phyloP scores from a whole-genome alignment of 768 basidiomycete genomes.

The Hygrophoropsis aurantiaca region DNA sequence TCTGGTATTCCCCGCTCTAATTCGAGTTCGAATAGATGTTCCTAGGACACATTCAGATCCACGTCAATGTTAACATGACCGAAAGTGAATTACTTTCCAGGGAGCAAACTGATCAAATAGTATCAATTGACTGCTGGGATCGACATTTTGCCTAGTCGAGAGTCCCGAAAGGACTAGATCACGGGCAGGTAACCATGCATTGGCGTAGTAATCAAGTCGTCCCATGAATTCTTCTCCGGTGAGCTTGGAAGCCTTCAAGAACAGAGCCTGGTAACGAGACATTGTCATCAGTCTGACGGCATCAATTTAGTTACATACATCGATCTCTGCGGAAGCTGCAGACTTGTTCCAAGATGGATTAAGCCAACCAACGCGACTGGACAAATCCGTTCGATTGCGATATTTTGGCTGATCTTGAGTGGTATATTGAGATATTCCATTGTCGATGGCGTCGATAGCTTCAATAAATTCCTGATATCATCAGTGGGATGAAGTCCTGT shows the following conservation, averaged over 20 bases:
- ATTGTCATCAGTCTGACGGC: constrained; percentile 5
- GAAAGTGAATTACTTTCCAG: constrained; percentile 66
- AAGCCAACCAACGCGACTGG: constrained; percentile 76
- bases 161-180: constrained; percentile 69
- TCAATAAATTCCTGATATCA: constrained; percentile 81
- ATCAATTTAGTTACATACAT: constrained; percentile 47
- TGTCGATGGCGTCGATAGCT: constrained; percentile 92
- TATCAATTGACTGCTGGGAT: constrained; percentile 76
- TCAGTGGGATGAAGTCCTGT: constrained; percentile 1
- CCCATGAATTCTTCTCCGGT: constrained; percentile 84
- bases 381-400: constrained; percentile 77
- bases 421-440: constrained; percentile 85
- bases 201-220: constrained; percentile 77
- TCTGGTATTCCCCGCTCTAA: constrained; percentile 45
- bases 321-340: constrained; percentile 59
- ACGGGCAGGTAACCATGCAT: constrained; percentile 92
- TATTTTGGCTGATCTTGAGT: constrained; percentile 68
- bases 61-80: neutral
- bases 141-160: constrained; percentile 53
- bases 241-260: constrained; percentile 75
- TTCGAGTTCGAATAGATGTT: constrained; percentile 91
- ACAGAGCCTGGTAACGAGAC: constrained; percentile 53
- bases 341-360: constrained; percentile 94
- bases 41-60: constrained; percentile 42
- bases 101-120: constrained; percentile 79